Conservation (phyloP, 129 eudicot genomes). For the Saussurea involucrata region DNA sequence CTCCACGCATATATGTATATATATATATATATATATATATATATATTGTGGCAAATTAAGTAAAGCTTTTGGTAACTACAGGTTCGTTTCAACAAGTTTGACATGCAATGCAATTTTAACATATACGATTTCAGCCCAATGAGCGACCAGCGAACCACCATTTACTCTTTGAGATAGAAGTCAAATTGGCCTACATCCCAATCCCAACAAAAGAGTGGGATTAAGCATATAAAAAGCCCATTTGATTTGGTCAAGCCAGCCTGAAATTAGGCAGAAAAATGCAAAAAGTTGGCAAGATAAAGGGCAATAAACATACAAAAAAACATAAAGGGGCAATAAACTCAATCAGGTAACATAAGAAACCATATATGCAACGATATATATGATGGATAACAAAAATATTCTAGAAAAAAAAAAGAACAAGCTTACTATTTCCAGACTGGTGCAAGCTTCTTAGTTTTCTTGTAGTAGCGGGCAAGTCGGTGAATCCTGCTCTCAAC, state of each 20-base stretch:
- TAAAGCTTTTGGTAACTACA: not conserved
- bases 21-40: not conserved
- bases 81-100: not conserved
- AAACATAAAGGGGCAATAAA: not conserved
- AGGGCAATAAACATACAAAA: not conserved
- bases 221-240: not conserved
- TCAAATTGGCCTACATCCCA: too few relatives aligned
- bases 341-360: not conserved
- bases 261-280: too few relatives aligned
- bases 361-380: not conserved
- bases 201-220: not conserved
- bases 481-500: conserved; percentile 54
- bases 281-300: not conserved
- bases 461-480: conserved; percentile 51
- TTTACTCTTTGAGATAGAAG: not conserved
- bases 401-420: not conserved
- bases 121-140: too few relatives aligned
- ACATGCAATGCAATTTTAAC: not conserved
- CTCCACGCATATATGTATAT: too few relatives aligned
- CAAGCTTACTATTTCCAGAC: conserved; percentile 46
- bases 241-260: not conserved
- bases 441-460: conserved; percentile 50
- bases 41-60: not conserved
- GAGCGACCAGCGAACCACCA: not conserved
- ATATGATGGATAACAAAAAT: not conserved